Conservation (phyloP, 2,329 filamentous ascomycete species). For the Fusarium acutatum region DNA sequence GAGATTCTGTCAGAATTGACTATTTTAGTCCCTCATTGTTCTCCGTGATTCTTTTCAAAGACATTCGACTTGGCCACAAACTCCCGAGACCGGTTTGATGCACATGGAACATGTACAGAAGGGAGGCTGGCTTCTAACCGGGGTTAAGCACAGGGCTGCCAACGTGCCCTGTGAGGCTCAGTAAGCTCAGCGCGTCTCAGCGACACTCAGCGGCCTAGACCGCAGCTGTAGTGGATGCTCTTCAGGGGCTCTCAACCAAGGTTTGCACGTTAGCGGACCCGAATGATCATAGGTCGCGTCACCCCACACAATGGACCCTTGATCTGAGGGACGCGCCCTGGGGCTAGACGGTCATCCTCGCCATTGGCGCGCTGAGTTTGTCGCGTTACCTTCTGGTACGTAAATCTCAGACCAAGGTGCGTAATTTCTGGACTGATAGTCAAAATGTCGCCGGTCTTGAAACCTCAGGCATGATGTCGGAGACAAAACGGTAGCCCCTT, state of each 20-base stretch:
- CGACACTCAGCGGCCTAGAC: constrained; percentile 16
- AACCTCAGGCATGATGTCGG: constrained; percentile 34
- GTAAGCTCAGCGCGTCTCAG: constrained; percentile 19
- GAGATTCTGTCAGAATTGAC: not conserved
- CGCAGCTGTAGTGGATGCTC: constrained; percentile 23
- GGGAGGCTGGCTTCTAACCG: constrained; percentile 20
- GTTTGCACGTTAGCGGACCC: constrained; percentile 4
- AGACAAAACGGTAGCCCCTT: constrained; percentile 4
- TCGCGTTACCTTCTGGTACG: constrained; percentile 15
- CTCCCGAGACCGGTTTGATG: constrained; percentile 28
- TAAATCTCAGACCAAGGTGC: constrained; percentile 38
- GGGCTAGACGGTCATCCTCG: not conserved
- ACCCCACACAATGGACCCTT: constrained; percentile 33
- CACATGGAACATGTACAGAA: constrained; percentile 25
- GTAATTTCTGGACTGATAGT: constrained; percentile 18
- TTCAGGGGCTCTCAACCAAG: constrained; percentile 25
- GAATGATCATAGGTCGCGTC: constrained; percentile 21
- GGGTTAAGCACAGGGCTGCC: constrained; percentile 17
- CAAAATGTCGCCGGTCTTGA: not conserved
- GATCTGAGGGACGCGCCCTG: constrained; percentile 19
- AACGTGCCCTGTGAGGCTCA: constrained; percentile 33
- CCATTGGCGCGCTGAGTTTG: constrained; percentile 1
- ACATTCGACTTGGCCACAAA: constrained; percentile 15
- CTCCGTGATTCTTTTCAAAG: not conserved
- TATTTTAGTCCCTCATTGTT: not conserved